Percentiles rank a stretch among this genome's conserved stretches.
These are phyloP conservation scores for Eucalyptus paniculata DNA, from an alignment of 345 rosid genomes.

Conservation along the genomic window DNA sequence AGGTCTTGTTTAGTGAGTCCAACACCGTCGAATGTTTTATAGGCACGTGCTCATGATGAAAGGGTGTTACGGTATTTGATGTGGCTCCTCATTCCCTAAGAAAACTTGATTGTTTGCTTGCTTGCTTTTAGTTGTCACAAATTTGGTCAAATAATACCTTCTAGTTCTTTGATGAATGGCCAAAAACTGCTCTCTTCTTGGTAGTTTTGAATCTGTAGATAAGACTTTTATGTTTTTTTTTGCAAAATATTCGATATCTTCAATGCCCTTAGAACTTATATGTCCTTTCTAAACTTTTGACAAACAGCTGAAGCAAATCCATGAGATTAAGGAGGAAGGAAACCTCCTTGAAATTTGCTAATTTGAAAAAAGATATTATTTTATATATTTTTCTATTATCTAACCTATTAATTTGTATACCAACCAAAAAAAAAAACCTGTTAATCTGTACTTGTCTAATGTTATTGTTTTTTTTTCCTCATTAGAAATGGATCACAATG, in stretches of 20 bases:
- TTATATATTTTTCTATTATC: too few relatives aligned
- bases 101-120: background rate
- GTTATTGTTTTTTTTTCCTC: too few relatives aligned
- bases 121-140: background rate
- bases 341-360: too few relatives aligned
- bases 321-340: constrained; percentile 90
- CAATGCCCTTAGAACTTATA: background rate
- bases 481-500: too few relatives aligned
- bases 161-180: background rate
- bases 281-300: background rate
- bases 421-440: too few relatives aligned
- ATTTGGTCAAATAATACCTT: background rate
- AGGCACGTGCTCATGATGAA: background rate
- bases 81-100: background rate
- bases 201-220: background rate
- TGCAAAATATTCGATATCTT: background rate
- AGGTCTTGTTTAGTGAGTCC: background rate
- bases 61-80: background rate
- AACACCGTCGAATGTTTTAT: background rate
- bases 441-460: too few relatives aligned
- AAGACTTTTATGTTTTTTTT: background rate
- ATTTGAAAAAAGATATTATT: too few relatives aligned
- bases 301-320: constrained; percentile 76
- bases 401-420: too few relatives aligned
- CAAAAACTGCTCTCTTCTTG: background rate